Base-by-base conservation (phyloP, 176 grass and related monocot genomes). In the Alopecurus myosuroides region DNA sequence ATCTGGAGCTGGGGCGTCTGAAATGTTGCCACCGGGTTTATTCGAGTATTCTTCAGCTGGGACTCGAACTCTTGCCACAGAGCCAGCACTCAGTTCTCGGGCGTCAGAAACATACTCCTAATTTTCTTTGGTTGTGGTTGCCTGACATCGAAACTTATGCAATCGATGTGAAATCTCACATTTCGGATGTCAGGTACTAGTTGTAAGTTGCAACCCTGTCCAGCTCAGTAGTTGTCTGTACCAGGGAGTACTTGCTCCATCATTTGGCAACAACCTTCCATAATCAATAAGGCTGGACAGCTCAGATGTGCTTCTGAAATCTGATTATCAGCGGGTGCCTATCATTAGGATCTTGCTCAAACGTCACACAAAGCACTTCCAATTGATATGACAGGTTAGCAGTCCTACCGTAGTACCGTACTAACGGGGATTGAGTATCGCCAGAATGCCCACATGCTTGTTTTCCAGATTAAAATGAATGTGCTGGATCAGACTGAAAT, bases 241-340 rank as follows among this genome's bases (percentile, higher is more conserved):
- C 70, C 26, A 45, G 42, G 41, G 10, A 8, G 31, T 23, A 53
- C 33, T 74, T 34, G n/a, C 6, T 15, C n/a, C 23, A 74, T 88
- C 45, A 66, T 66, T 88, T 19, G 19, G 30, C 31, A 78, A 63
- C 80, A 62, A 71, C 51, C 52, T n/a, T 62, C 30, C n/a, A 61
- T 17, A 58, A 69, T 76, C 79, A 55, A 56, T 87, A 53, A 14
- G 2, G 22, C 11, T 60, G 39, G 44, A 6, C 50, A 70, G 4
- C 67, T 78, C 67, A 62, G 71, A 12, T 49, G 50, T 33, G 74
- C 5, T 77, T 48, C 55, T 74, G 14, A 18, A 74, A 40, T 56
- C 41, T 72, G 13, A 29, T 79, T 22, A 31, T 19, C 30, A 36
- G 76, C 49, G 5, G 14, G 52, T 11, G n/a, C 28, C 28, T 74